Percentiles rank a stretch among this genome's conserved stretches.
These are phyloP conservation scores for Hypomontagnella monticulosa DNA, from an alignment of 495 filamentous ascomycete species.

Conservation along the genomic window DNA sequence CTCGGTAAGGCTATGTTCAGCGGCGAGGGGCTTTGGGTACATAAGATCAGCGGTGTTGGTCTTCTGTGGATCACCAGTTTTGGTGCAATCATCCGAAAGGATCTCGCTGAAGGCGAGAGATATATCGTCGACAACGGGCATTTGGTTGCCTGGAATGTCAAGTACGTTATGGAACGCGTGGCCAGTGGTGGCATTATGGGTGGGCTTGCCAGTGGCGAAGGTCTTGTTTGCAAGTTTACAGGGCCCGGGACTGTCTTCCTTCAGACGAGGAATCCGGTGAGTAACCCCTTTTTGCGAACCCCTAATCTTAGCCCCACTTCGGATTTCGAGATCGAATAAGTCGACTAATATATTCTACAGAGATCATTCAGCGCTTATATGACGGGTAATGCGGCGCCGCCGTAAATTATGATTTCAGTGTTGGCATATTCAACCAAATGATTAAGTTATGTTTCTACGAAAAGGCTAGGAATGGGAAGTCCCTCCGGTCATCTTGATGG, in stretches of 20 bases:
- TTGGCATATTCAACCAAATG: not conserved
- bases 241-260: conserved; percentile 94
- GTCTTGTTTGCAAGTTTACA: conserved; percentile 90
- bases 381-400: conserved; percentile 51
- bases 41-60: conserved; percentile 82
- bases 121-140: conserved; percentile 97
- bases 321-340: not conserved
- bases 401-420: conserved; percentile 14
- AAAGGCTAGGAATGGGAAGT: not conserved
- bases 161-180: conserved; percentile 88
- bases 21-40: conserved; percentile 92
- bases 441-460: not conserved
- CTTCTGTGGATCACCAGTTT: conserved; percentile 91
- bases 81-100: conserved; percentile 94
- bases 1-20: conserved; percentile 93
- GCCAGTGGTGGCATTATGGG: conserved; percentile 90
- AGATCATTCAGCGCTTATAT: conserved; percentile 58
- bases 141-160: conserved; percentile 96
- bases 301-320: not conserved
- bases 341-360: conserved; percentile 42
- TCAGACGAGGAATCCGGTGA: conserved; percentile 86
- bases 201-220: conserved; percentile 79
- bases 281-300: conserved; percentile 28
- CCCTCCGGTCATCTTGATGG: conserved; percentile 4
- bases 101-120: conserved; percentile 80